phyloP scores from a whole-genome alignment of 495 filamentous ascomycete genomes.

The Bacidia gigantensis region DNA sequence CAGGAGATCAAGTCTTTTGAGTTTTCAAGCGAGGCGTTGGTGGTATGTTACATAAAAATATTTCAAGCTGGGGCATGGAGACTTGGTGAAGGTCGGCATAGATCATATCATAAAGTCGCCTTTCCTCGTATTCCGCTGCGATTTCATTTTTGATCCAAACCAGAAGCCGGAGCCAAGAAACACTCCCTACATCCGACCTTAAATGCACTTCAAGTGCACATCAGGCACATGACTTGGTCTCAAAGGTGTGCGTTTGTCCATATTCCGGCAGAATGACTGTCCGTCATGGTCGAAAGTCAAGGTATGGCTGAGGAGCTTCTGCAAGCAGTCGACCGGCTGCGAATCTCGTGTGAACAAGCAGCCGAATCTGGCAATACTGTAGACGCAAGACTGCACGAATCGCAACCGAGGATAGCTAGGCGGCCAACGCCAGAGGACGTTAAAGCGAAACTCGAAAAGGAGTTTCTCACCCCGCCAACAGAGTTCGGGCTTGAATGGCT shows the following conservation, averaged over 20 bases:
- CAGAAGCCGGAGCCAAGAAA: too few relatives aligned
- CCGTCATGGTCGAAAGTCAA: too few relatives aligned
- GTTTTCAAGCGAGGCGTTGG: slow-evolving; percentile 7
- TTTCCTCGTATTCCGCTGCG: too few relatives aligned
- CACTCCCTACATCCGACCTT: too few relatives aligned
- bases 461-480: slow-evolving; percentile 65
- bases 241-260: too few relatives aligned
- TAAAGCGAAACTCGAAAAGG: slow-evolving; percentile 54
- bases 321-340: slow-evolving; percentile 16
- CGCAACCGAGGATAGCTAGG: slow-evolving; percentile 43
- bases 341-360: slow-evolving; percentile 2
- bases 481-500: slow-evolving; percentile 73
- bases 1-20: too few relatives aligned
- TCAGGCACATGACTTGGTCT: too few relatives aligned
- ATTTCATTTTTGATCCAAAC: too few relatives aligned
- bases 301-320: slow-evolving; percentile 20
- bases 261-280: too few relatives aligned
- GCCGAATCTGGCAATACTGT: slow-evolving; percentile 24
- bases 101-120: too few relatives aligned
- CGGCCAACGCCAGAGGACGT: slow-evolving; percentile 43
- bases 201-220: too few relatives aligned
- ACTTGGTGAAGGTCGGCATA: too few relatives aligned
- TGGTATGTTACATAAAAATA: background rate
- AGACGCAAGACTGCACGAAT: slow-evolving; percentile 40
- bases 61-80: background rate